Conservation (phyloP, 2,329 filamentous ascomycete genomes). For the Neofusicoccum umdonicola region DNA sequence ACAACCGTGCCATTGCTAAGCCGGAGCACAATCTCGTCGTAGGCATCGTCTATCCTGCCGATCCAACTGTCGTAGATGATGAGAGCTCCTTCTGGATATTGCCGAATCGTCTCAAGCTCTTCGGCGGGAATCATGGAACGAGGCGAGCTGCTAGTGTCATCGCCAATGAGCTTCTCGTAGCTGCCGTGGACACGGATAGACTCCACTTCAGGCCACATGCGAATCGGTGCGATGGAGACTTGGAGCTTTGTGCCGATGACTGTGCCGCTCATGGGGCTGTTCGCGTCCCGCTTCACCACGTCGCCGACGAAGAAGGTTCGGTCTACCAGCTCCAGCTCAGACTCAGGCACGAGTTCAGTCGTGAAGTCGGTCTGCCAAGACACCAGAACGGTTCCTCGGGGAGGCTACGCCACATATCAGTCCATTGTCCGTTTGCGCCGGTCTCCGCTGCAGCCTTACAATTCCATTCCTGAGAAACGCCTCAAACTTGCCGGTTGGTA, state of each 20-base stretch:
- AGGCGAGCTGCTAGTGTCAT: constrained; percentile 23
- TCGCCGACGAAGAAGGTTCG: constrained; percentile 56
- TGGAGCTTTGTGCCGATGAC: constrained; percentile 49
- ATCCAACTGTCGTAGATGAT: constrained; percentile 57
- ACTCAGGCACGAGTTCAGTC: constrained; percentile 41
- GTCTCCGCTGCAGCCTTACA: neutral
- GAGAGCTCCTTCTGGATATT: constrained; percentile 51
- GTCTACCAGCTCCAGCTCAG: constrained; percentile 52
- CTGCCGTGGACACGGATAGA: constrained; percentile 22
- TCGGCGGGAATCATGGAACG: constrained; percentile 40
- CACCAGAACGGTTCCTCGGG: constrained; percentile 52
- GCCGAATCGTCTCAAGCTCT: constrained; percentile 46
- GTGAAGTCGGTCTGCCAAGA: constrained; percentile 45
- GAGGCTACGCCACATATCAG: constrained; percentile 34
- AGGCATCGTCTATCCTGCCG: constrained; percentile 51
- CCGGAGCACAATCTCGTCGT: constrained; percentile 50
- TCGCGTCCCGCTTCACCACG: constrained; percentile 50
- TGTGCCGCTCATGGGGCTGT: constrained; percentile 53
- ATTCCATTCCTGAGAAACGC: constrained; percentile 44
- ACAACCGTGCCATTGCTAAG: constrained; percentile 56
- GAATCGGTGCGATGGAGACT: constrained; percentile 44
- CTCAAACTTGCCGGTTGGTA: constrained; percentile 33
- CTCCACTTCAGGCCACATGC: constrained; percentile 19
- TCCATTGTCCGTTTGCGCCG: neutral
- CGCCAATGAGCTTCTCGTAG: constrained; percentile 21